Conservation (phyloP, 2,329 filamentous ascomycete species). For the Microsporum ferrugineum region DNA sequence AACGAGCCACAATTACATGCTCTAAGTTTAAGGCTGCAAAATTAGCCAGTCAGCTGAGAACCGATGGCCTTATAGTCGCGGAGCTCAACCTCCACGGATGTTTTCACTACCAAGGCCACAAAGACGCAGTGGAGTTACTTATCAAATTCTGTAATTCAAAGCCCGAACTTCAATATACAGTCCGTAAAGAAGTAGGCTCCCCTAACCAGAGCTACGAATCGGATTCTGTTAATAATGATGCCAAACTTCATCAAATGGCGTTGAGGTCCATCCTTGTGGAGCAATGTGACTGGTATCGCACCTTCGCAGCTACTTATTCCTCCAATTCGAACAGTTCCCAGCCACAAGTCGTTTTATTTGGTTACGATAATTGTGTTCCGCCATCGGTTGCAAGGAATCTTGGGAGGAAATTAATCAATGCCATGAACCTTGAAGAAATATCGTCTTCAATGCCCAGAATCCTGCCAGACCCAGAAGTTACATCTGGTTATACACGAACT, state of each 20-base stretch:
- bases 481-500: background rate
- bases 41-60: constrained; percentile 19
- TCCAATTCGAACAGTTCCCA: constrained; percentile 9
- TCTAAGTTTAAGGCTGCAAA: constrained; percentile 9
- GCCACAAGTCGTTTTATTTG: constrained; percentile 25
- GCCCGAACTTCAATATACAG: constrained; percentile 24
- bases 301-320: constrained; percentile 17
- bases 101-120: constrained; percentile 22
- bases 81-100: constrained; percentile 25
- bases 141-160: constrained; percentile 21
- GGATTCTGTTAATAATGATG: constrained; percentile 16
- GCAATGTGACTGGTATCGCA: constrained; percentile 27
- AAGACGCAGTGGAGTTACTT: constrained; percentile 14
- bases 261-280: constrained; percentile 26
- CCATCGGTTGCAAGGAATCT: constrained; percentile 21
- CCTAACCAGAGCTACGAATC: constrained; percentile 14
- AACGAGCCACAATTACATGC: constrained; percentile 28
- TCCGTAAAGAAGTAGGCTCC: constrained; percentile 20
- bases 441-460: background rate
- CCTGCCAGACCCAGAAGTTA: background rate
- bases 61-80: constrained; percentile 18
- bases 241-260: constrained; percentile 22
- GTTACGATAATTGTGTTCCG: constrained; percentile 29
- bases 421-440: constrained; percentile 1
- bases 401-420: constrained; percentile 9